Evolutionary conservation across 2,329 filamentous ascomycete genomes (phyloP).

Genomic region (Geosmithia morbida): DNA sequence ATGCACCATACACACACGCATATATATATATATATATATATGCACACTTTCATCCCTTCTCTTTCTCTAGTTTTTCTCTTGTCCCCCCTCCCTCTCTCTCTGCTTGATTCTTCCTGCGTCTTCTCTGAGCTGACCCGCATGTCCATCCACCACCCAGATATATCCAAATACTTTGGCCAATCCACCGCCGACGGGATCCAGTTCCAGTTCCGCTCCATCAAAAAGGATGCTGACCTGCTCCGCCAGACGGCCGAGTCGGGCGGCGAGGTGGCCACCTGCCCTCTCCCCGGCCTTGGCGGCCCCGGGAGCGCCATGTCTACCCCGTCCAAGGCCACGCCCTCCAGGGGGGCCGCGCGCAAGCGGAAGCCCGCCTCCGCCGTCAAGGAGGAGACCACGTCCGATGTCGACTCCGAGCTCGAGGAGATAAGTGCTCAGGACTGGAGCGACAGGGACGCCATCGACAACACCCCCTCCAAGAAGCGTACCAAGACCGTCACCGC

Average conservation of each 20-base stretch:
- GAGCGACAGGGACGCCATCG: conserved; percentile 12
- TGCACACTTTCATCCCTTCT: no score
- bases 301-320: conserved; percentile 12
- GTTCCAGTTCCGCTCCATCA: conserved; percentile 45
- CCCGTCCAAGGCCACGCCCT: conserved; percentile 6
- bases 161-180: conserved; percentile 44
- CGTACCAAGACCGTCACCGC: background rate
- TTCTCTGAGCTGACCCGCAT: no score
- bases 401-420: conserved; percentile 1
- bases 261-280: conserved; percentile 26
- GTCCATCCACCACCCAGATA: no score
- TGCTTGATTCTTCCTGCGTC: no score
- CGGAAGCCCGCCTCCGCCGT: conserved; percentile 3
- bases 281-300: conserved; percentile 12
- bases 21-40: no score
- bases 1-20: no score
- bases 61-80: no score
- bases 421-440: conserved; percentile 12
- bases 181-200: conserved; percentile 42
- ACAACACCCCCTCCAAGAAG: conserved; percentile 21
- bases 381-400: conserved; percentile 1
- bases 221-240: conserved; percentile 34
- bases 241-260: conserved; percentile 26
- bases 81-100: background rate
- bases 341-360: conserved; percentile 5